Evolutionary conservation across 1,139 yeast genomes (phyloP), one percentile per base, ranked within the genome.

Genomic region (Debaryomyces psychrophilus): DNA sequence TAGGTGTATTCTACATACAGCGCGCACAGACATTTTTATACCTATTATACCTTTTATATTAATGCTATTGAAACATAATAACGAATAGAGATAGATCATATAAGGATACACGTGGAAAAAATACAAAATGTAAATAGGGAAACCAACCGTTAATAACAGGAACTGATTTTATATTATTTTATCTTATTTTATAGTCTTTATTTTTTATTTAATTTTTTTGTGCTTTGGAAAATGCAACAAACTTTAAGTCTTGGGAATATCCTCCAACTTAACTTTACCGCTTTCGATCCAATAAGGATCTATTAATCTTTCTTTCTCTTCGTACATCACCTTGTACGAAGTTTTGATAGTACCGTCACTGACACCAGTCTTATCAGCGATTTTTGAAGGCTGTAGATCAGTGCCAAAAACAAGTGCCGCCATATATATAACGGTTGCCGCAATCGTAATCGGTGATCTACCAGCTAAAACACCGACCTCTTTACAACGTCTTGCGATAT

Each of bases 281-380:
- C 80, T 77, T 46, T 83, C 85, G 45, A 87, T 67, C 92, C 97
- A 87, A 52, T 77, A 78, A 28, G 90, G 93, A 61, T 90, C 96
- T 18, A 90, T 77, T 45, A 90, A 77, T 47, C 84, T 82, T 37
- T 85, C 90, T 55, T 69, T 77, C 52, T 85, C 88, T 53, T 88
- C 92, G 63, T 81, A 86, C 71, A 93, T 73, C 40, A 86, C 85
- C 66, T 88, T 88, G 65, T 90, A 93, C 41, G 95, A 86, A 2
- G 97, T 90, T 66, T 93, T 90, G 58, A 93, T 93, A 1, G 99
- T 93, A 55, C 98, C 98, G 62, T 93, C 99, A 60, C 96, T 88
- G 17, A 93, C 99, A 54, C 97, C 99, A n/a, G 97, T 83, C 58
- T 88, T 89, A 57, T 90, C 97, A 7, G 96, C 89, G 48, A 93